phyloP scores from a whole-genome alignment of 2,329 filamentous ascomycete genomes.

The Herpotrichia juniperi region DNA sequence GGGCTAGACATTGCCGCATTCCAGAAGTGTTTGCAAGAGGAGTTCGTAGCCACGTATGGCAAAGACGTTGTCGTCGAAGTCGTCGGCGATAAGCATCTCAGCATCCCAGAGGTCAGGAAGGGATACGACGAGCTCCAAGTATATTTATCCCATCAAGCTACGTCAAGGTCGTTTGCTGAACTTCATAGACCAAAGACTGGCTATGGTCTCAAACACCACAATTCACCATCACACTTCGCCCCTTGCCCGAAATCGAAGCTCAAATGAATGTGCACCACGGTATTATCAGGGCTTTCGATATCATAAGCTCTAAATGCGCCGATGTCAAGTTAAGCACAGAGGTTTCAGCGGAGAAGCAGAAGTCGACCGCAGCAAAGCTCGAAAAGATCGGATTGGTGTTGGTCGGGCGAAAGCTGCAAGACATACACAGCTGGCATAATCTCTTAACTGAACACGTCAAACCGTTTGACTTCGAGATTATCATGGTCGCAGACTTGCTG shows the following conservation, averaged over 20 bases:
- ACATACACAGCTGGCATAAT: slow-evolving; percentile 51
- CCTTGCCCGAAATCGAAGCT: slow-evolving; percentile 51
- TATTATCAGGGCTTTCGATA: slow-evolving; percentile 59
- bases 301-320: slow-evolving; percentile 13
- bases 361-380: background rate
- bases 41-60: slow-evolving; percentile 72
- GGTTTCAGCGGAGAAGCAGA: slow-evolving; percentile 3
- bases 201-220: slow-evolving; percentile 85
- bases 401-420: slow-evolving; percentile 54
- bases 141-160: slow-evolving; percentile 28
- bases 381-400: slow-evolving; percentile 25
- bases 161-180: slow-evolving; percentile 38
- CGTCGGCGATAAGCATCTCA: slow-evolving; percentile 61
- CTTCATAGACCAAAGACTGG: slow-evolving; percentile 68
- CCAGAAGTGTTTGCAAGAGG: slow-evolving; percentile 53
- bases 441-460: slow-evolving; percentile 24
- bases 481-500: slow-evolving; percentile 22
- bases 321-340: too few species aligned
- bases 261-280: slow-evolving; percentile 55
- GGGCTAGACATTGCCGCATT: slow-evolving; percentile 59
- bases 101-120: slow-evolving; percentile 61
- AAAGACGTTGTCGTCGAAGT: slow-evolving; percentile 47
- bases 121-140: slow-evolving; percentile 69
- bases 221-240: slow-evolving; percentile 66
- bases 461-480: slow-evolving; percentile 18